Evolutionary conservation across 768 basidiomycete genomes (phyloP), one percentile per base, ranked within the genome.

Genomic region (Tulasnella sp.): DNA sequence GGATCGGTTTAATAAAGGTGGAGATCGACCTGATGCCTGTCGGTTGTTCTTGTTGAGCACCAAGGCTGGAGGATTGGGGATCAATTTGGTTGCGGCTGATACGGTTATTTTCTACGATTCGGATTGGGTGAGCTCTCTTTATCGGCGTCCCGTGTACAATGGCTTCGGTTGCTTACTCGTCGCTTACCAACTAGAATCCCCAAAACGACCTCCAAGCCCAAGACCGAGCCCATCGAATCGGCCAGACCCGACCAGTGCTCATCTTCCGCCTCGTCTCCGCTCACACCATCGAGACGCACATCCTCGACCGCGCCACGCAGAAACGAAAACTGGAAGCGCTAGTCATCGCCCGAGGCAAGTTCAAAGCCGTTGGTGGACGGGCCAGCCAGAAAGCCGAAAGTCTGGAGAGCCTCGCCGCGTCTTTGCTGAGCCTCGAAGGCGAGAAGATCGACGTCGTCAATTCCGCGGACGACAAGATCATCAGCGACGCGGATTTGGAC

Each of bases 161-260:
- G n/a, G 44, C 16, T 44, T 44, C 44, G 44, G 2, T 31, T 38
- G 16, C 83, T 84, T 36, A 81, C 80, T 52, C 80, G 83, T 74
- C 82, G 83, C 73, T 82, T 42, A 4, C n/a, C 40, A 21, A 39
- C 31, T 40, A 95, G 94, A 95, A 95, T 83, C 96, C 97, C 0
- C 97, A 98, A 86, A 96, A 97, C 92, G 97, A 99, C 82, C 88
- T 94, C 2, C 97, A 99, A 86, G 97, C 97, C 0, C 94, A 96
- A 84, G 97, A 98, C 82, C 89, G 97, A 46, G 96, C 96, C 0
- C 97, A 99, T 85, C 91, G 98, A 16, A 98, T 99, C 73, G 97
- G 97, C 1, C 97, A 98, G 86, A 98, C 91, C 39, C 92, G 88
- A 81, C 95, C 96, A 0, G 96, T 98, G 76, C 88, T 98, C 68